Evolutionary conservation across 2,329 filamentous ascomycete species (phyloP).

Genomic region (Trichoderma sp.): DNA sequence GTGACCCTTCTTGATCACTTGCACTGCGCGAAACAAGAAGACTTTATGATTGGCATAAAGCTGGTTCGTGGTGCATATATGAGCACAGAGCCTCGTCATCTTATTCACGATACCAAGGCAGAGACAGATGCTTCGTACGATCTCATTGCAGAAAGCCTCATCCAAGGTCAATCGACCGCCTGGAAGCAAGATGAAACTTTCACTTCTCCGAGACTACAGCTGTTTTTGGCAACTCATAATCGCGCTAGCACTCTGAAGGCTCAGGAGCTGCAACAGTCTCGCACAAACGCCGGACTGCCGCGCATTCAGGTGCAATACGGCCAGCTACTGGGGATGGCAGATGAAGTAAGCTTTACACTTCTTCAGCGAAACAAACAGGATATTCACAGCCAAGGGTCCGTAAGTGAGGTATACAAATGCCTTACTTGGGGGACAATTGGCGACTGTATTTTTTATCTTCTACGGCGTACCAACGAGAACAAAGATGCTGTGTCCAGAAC

Average conservation of each 20-base stretch:
- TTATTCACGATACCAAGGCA: slow-evolving; percentile 54
- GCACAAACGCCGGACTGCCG: slow-evolving; percentile 34
- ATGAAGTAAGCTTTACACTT: slow-evolving; percentile 52
- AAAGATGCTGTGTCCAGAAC: slow-evolving; percentile 37
- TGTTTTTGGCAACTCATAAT: slow-evolving; percentile 57
- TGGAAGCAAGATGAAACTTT: slow-evolving; percentile 19
- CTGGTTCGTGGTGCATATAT: slow-evolving; percentile 58
- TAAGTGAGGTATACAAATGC: slow-evolving; percentile 40
- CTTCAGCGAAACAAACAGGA: slow-evolving; percentile 37
- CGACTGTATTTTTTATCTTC: slow-evolving; percentile 41
- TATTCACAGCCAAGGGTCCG: slow-evolving; percentile 15
- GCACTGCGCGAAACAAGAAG: slow-evolving; percentile 41
- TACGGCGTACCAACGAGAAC: slow-evolving; percentile 40
- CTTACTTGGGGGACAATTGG: slow-evolving; percentile 40
- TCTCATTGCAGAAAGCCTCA: slow-evolving; percentile 44
- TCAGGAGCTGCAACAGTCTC: slow-evolving; percentile 40
- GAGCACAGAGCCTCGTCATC: slow-evolving; percentile 44
- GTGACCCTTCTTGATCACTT: slow-evolving; percentile 46
- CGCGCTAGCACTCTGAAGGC: slow-evolving; percentile 41
- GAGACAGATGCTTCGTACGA: slow-evolving; percentile 54
- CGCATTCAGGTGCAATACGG: slow-evolving; percentile 45
- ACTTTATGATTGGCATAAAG: slow-evolving; percentile 55
- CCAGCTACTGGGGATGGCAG: slow-evolving; percentile 58
- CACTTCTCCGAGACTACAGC: slow-evolving; percentile 44
- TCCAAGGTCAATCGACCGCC: slow-evolving; percentile 36